Evolutionary conservation across 1,139 yeast species (phyloP).

Genomic region (Kazachstania sp.): DNA sequence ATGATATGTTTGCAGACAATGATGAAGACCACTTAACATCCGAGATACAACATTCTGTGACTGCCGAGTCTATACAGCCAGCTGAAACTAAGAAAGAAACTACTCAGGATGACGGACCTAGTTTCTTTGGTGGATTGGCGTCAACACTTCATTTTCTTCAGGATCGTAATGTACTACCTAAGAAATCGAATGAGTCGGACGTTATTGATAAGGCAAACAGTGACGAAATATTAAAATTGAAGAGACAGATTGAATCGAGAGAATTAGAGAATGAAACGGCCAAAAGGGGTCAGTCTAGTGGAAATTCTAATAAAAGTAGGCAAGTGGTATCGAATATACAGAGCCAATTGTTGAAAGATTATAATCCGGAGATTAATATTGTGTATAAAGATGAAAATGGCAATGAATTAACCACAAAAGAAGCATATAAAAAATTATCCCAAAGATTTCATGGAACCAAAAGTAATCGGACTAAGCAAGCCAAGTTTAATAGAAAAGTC

Average conservation of each 20-base stretch:
- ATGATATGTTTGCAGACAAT: conserved; percentile 8
- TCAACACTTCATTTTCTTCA: conserved; percentile 49
- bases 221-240: conserved; percentile 16
- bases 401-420: conserved; percentile 52
- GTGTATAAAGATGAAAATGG: conserved; percentile 70
- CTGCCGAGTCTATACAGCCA: neutral
- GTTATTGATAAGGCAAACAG: conserved; percentile 8
- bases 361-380: conserved; percentile 58
- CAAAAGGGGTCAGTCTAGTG: conserved; percentile 14
- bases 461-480: conserved; percentile 37
- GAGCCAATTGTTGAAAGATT: conserved; percentile 34
- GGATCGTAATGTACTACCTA: conserved; percentile 36
- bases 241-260: conserved; percentile 15
- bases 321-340: conserved; percentile 7
- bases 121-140: conserved; percentile 47
- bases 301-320: neutral
- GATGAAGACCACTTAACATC: neutral
- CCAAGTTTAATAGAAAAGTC: conserved; percentile 33
- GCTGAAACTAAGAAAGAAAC: neutral
- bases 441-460: conserved; percentile 78
- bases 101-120: conserved; percentile 14
- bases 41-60: neutral
- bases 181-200: conserved; percentile 23
- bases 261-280: conserved; percentile 19
- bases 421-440: conserved; percentile 78